Evolutionary conservation across 371 early-diverging fungal species (phyloP).

Genomic region (Mortierella sp.): DNA sequence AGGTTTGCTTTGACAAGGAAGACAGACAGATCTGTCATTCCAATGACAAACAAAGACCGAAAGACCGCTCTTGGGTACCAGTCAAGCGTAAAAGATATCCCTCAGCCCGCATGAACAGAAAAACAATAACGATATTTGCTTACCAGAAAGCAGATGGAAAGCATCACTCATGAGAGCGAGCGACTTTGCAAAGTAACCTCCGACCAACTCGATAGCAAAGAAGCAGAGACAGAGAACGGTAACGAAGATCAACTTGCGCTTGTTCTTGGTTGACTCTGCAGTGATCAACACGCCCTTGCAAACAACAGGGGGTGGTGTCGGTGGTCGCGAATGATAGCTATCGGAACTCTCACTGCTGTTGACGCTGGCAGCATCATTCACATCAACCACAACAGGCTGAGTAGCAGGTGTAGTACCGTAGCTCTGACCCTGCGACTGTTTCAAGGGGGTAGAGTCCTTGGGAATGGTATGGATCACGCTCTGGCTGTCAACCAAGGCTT

Average conservation of each 20-base stretch:
- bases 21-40: too few relatives aligned
- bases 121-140: neutral
- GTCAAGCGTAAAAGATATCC: neutral
- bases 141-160: conserved; percentile 77
- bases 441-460: conserved; percentile 34
- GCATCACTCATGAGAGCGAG: conserved; percentile 80
- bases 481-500: conserved; percentile 24
- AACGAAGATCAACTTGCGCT: conserved; percentile 52
- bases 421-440: conserved; percentile 19
- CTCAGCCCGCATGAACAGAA: neutral
- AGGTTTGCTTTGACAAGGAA: too few relatives aligned
- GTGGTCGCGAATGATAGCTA: conserved; percentile 19
- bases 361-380: neutral
- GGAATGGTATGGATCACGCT: conserved; percentile 32
- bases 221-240: conserved; percentile 66
- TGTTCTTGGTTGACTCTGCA: conserved; percentile 47
- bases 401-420: conserved; percentile 20
- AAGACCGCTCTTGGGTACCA: too few relatives aligned
- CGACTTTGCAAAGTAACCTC: conserved; percentile 74
- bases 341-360: conserved; percentile 19
- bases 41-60: too few relatives aligned
- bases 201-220: conserved; percentile 76
- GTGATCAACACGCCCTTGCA: conserved; percentile 52
- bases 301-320: conserved; percentile 46
- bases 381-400: conserved; percentile 1